A percentile compares a stretch with the other conserved stretches of the same genome.
Evolutionary conservation across 2,329 filamentous ascomycete genomes (phyloP).

Genomic region (Penicillium sp.): DNA sequence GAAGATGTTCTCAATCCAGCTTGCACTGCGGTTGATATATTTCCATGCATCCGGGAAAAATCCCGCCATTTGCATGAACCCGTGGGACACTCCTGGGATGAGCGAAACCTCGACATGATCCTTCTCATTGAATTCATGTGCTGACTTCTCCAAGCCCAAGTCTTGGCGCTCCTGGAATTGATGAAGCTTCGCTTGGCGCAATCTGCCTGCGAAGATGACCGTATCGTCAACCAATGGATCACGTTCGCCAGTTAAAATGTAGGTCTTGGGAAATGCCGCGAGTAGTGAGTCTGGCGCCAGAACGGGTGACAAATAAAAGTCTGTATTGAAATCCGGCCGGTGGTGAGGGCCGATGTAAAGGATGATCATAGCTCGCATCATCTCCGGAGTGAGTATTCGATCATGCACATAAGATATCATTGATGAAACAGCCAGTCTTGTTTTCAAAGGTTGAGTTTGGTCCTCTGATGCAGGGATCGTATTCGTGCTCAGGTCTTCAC

Average conservation of each 20-base stretch:
- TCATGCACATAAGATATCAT: slow-evolving; percentile 99
- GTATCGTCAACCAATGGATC: slow-evolving; percentile 97
- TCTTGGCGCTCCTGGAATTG: slow-evolving; percentile 57
- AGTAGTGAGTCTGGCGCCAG: slow-evolving; percentile 83
- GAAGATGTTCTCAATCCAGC: slow-evolving; percentile 82
- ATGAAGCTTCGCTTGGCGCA: slow-evolving; percentile 73
- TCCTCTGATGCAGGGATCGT: slow-evolving; percentile 32
- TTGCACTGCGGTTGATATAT: slow-evolving; percentile 72
- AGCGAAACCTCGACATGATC: slow-evolving; percentile 78
- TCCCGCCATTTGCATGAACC: slow-evolving; percentile 86
- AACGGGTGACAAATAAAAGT: slow-evolving; percentile 86
- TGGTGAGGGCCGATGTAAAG: slow-evolving; percentile 93
- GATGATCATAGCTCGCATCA: slow-evolving; percentile 99
- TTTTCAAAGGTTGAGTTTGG: slow-evolving; percentile 60
- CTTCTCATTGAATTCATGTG: slow-evolving; percentile 64
- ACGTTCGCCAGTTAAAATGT: slow-evolving; percentile 89
- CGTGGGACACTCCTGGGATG: slow-evolving; percentile 86
- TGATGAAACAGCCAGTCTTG: slow-evolving; percentile 88
- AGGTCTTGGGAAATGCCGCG: slow-evolving; percentile 86
- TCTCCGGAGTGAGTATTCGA: slow-evolving; percentile 88
- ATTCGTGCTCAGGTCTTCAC: slow-evolving; percentile 37
- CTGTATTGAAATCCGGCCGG: slow-evolving; percentile 85
- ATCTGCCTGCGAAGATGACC: slow-evolving; percentile 85
- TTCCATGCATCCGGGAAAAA: slow-evolving; percentile 90
- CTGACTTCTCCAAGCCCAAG: slow-evolving; percentile 52